These are phyloP conservation scores for Exophiala sp. DNA, from an alignment of 2,329 filamentous ascomycete species.

Conservation along the genomic window DNA sequence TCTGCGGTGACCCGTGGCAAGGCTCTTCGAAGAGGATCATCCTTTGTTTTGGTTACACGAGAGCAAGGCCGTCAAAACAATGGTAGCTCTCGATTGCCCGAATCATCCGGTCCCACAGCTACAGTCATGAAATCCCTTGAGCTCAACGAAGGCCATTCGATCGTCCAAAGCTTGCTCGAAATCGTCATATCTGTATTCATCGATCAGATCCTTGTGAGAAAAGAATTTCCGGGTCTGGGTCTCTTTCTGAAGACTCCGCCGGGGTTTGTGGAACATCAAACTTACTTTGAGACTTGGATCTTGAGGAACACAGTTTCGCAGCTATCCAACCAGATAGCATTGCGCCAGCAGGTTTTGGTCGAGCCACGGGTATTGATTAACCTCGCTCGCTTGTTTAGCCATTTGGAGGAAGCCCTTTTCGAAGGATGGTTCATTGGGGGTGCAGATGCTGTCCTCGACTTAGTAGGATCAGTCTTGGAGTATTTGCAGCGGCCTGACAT, in stretches of 20 bases:
- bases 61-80: slow-evolving; percentile 18
- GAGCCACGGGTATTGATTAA: slow-evolving; percentile 85
- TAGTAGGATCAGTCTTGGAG: slow-evolving; percentile 76
- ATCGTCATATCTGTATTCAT: slow-evolving; percentile 73
- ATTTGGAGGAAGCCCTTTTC: slow-evolving; percentile 84
- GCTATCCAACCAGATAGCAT: slow-evolving; percentile 62
- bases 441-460: slow-evolving; percentile 75
- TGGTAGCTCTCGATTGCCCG: not conserved
- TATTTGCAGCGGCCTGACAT: slow-evolving; percentile 83
- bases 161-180: slow-evolving; percentile 71
- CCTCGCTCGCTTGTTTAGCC: slow-evolving; percentile 69
- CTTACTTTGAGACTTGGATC: slow-evolving; percentile 89
- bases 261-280: slow-evolving; percentile 88
- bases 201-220: slow-evolving; percentile 76
- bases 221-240: slow-evolving; percentile 84
- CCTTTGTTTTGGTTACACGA: slow-evolving; percentile 75
- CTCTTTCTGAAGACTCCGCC: slow-evolving; percentile 84
- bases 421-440: slow-evolving; percentile 96
- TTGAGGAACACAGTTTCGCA: slow-evolving; percentile 68
- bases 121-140: slow-evolving; percentile 37
- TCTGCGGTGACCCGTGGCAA: slow-evolving; percentile 35
- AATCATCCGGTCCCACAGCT: slow-evolving; percentile 53
- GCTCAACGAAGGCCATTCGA: slow-evolving; percentile 56
- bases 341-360: slow-evolving; percentile 64
- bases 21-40: slow-evolving; percentile 68